phyloP scores from a whole-genome alignment of 805 yeast genomes.

The Spathaspora arborariae region DNA sequence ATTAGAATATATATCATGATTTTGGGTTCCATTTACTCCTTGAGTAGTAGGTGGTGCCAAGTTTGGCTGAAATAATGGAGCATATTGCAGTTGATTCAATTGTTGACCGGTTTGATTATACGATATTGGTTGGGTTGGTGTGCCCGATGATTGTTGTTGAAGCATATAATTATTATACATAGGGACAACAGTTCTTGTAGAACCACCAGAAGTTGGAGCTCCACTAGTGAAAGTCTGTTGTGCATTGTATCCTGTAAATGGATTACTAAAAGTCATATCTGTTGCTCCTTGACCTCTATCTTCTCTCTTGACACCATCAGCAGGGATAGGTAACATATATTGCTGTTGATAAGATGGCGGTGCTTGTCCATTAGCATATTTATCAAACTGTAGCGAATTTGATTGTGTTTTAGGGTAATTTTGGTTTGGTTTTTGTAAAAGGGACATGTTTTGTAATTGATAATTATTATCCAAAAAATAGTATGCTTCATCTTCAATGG shows the following conservation, averaged over 20 bases:
- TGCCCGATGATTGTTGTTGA: constrained; percentile 5
- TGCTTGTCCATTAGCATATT: constrained; percentile 4
- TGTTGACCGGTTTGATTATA: constrained; percentile 1
- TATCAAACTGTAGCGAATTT: constrained; percentile 1
- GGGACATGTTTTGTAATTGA: constrained; percentile 38
- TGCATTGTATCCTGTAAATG: constrained; percentile 13
- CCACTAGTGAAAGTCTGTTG: constrained; percentile 2
- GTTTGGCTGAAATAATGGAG: constrained; percentile 2
- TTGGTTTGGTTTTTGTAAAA: constrained; percentile 18
- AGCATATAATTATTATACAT: constrained; percentile 9
- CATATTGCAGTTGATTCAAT: constrained; percentile 11
- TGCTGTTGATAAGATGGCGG: constrained; percentile 10
- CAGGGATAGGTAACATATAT: constrained; percentile 11
- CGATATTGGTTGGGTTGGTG: not conserved
- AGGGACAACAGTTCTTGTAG: constrained; percentile 5
- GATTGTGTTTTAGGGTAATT: constrained; percentile 4
- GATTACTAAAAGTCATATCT: constrained; percentile 19
- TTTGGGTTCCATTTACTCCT: not conserved
- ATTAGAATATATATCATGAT: constrained; percentile 1
- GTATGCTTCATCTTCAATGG: constrained; percentile 47
- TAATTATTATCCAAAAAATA: constrained; percentile 44
- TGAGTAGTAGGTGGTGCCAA: not conserved
- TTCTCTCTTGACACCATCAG: constrained; percentile 10
- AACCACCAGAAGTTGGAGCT: constrained; percentile 1
- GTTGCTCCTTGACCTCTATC: constrained; percentile 9